A percentile compares a stretch with the other conserved stretches of the same genome.
Evolutionary conservation across 805 yeast genomes (phyloP).

Genomic region (Starmerella stellata): DNA sequence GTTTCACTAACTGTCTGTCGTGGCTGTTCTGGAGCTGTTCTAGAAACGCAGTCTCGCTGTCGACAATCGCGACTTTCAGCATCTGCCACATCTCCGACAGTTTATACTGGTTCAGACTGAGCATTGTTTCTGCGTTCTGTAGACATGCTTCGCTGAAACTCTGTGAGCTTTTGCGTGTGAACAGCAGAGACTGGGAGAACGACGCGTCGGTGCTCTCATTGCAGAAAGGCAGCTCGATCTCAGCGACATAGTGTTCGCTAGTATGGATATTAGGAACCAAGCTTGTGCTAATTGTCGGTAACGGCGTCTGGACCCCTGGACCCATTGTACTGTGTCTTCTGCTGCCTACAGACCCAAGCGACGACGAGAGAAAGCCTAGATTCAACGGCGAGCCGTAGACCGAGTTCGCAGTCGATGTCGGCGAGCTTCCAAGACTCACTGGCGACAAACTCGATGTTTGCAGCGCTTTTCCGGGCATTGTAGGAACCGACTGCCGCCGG

Average conservation of each 20-base stretch:
- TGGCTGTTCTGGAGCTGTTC: background rate
- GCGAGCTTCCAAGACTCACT: background rate
- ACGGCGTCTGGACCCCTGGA: background rate
- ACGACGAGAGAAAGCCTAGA: background rate
- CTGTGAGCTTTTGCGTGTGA: slow-evolving; percentile 30
- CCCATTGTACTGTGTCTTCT: background rate
- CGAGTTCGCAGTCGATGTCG: background rate
- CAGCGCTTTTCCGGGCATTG: background rate
- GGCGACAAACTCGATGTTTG: background rate
- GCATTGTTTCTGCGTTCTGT: slow-evolving; percentile 35
- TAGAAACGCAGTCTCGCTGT: slow-evolving; percentile 8
- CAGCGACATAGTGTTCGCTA: slow-evolving; percentile 10
- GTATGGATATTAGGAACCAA: background rate
- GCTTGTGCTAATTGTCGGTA: background rate
- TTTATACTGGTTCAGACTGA: slow-evolving; percentile 2
- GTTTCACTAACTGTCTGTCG: slow-evolving; percentile 4
- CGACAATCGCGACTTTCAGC: slow-evolving; percentile 12
- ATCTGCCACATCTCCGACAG: slow-evolving; percentile 14
- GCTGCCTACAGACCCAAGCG: background rate
- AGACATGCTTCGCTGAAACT: slow-evolving; percentile 37
- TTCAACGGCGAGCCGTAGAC: background rate
- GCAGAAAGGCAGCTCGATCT: slow-evolving; percentile 29
- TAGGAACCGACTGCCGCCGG: background rate
- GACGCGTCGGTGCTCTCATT: background rate
- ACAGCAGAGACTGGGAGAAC: slow-evolving; percentile 3